Conservation (phyloP, 225 moss, liverwort and hornwort species). For the Anthoceros angustus region DNA sequence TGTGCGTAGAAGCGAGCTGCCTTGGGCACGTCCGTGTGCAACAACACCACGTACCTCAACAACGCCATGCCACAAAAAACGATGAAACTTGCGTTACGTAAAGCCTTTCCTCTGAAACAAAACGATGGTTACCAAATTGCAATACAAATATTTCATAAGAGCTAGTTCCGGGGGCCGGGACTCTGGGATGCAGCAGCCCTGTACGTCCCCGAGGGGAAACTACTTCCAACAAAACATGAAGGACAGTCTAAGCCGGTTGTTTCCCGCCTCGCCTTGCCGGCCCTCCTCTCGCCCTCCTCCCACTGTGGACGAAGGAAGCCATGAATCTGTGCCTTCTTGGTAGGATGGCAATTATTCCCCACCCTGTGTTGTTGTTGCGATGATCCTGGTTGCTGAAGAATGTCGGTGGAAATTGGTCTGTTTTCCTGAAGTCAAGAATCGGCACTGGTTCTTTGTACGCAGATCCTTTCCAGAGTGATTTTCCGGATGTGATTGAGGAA, state of each 20-base stretch:
- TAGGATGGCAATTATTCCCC: constrained; percentile 11
- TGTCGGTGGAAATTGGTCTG: background rate
- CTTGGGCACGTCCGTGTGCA: constrained; percentile 58
- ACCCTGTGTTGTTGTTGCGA: background rate
- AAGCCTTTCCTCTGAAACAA: background rate
- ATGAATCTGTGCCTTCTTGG: constrained; percentile 98
- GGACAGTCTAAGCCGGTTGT: background rate
- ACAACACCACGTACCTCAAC: constrained; percentile 66
- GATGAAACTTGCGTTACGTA: background rate
- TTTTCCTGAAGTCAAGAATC: background rate
- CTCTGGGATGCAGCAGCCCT: too few relatives aligned
- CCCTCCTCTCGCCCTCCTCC: background rate
- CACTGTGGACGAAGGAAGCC: constrained; percentile 14
- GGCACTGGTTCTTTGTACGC: constrained; percentile 10
- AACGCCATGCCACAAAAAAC: constrained; percentile 22
- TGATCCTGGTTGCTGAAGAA: background rate
- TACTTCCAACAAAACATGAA: background rate
- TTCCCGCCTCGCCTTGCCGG: background rate
- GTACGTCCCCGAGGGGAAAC: too few relatives aligned
- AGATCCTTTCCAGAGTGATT: constrained; percentile 98
- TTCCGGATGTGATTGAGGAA: constrained; percentile 94
- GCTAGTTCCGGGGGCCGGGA: too few relatives aligned
- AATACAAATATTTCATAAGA: background rate
- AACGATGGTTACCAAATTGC: background rate
- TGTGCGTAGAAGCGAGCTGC: constrained; percentile 72